Base-by-base conservation (phyloP, 169 alveolate species). In the Plasmodium chabaudi region DNA sequence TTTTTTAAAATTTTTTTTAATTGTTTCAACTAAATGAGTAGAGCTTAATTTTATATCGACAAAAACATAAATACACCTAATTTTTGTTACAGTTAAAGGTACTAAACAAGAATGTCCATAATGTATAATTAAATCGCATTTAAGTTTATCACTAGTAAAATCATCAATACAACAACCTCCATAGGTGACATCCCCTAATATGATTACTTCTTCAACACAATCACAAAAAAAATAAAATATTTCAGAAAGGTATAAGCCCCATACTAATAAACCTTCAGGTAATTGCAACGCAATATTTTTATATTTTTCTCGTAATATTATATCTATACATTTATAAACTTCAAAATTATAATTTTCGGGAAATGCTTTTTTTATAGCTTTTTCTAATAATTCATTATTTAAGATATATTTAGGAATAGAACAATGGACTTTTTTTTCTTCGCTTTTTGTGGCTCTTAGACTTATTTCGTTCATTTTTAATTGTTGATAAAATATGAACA, bases 161-260 rank as follows among this genome's bases (percentile, higher is more conserved):
- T 99, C 99, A 94, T 98, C 99, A 49, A 99, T 96, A 92, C 99
- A 99, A 91, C 99, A 99, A 19, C 99, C 99, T 15, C 99, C 99
- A 94, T 98, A 99, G 2, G 99, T 97, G 1, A 98, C 99, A 92
- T 99, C 99, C 13, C 91, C 87, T 23, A 72, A 60, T 55, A 79
- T 69, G n/a, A 84, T 74, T 25, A 96, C 95, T 44, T 96, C 97
- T 88, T 84, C 92, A 61, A 86, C 91, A 9, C 93, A 68, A 15
- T 82, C 87, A 44, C 97, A 89, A 87, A 98, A 97, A 27, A 93
- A 92, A 55, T 94, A 87, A 53, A 99, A 91, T n/a, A 99, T 97
- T 73, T 97, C 98, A 9, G 99, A 95, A 25, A 97, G 74, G 49
- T 93, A 93, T 59, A 94, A 91, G 5, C 98, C 95, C 95, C 95